These are phyloP conservation scores for Mortierella alpina DNA, from an alignment of 192 early-diverging fungal genomes.

Conservation along the genomic window DNA sequence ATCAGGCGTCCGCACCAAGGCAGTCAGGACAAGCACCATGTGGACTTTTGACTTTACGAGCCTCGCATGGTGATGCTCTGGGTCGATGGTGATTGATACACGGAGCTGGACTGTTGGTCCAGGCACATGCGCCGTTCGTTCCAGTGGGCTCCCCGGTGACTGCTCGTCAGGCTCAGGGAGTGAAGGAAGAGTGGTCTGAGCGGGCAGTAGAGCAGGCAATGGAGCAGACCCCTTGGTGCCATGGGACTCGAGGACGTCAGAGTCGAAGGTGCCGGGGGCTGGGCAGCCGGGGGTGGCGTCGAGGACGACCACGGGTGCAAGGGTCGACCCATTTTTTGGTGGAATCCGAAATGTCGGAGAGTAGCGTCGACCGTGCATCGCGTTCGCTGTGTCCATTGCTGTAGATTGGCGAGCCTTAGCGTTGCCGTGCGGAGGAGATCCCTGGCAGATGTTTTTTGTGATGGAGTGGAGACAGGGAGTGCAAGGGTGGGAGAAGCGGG, in stretches of 20 bases:
- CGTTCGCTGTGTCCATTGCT: slow-evolving; percentile 15
- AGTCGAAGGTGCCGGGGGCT: background rate
- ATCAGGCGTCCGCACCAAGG: slow-evolving; percentile 19
- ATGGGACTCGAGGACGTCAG: slow-evolving; percentile 9
- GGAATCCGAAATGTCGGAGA: slow-evolving; percentile 2
- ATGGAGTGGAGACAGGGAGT: background rate
- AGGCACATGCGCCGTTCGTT: too few species aligned
- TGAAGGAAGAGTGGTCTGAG: slow-evolving; percentile 1
- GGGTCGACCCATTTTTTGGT: slow-evolving; percentile 18
- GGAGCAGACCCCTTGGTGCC: too few species aligned
- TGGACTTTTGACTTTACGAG: slow-evolving; percentile 23
- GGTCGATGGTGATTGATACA: slow-evolving; percentile 35
- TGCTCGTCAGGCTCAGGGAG: background rate
- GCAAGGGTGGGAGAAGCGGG: too few species aligned
- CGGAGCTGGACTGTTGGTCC: slow-evolving; percentile 25
- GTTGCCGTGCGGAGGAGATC: too few species aligned
- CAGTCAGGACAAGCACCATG: slow-evolving; percentile 40
- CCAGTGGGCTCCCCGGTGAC: background rate
- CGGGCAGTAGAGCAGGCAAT: background rate
- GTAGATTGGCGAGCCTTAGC: background rate
- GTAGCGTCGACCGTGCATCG: background rate
- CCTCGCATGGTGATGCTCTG: slow-evolving; percentile 28
- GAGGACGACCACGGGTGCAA: slow-evolving; percentile 28
- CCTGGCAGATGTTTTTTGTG: background rate
- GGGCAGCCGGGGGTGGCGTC: slow-evolving; percentile 6